Evolutionary conservation across 1,284 basidiomycete species (phyloP), one percentile per base, ranked within the genome.

Genomic region (Austropuccinia psidii): DNA sequence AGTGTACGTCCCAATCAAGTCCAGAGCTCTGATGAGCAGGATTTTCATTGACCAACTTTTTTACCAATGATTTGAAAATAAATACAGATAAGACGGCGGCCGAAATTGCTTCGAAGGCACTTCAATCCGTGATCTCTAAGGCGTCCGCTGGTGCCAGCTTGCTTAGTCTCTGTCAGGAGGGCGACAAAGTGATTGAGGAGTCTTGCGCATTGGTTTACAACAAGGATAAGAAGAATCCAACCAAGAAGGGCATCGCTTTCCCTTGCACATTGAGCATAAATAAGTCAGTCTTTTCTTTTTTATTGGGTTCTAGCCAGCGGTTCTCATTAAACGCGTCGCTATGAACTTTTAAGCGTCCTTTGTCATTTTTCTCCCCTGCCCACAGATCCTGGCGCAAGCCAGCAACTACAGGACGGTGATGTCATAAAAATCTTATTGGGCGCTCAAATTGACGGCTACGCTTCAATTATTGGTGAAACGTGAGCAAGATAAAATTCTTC

Each of bases 401-500:
- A 91, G 89, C 83, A 82, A 37, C 86, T 98, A 77, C 88, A 88
- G 73, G 90, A 92, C 78, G 88, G 88, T 77, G 95, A 98, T 80
- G 88, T 98, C 72, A 95, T 98, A 79, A 98, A 98, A 84, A 84
- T 98, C 76, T 91, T 95, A 82, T 84, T 97, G 76, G 95, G 95
- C 74, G 91, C 94, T 41, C 95, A 98, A 81, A 94, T 98, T 82
- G 95, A 98, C 82, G 95, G 82, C 24, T 93, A 89, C 80, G 90
- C 92, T 27, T 86, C 90, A 72, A 87, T 94, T 80, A 87, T 87
- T 79, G 95, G 91, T 74, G 95, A 98, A 84, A 98, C 93, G 77
- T 76, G 58, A 64, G 78, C 75, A 19, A 29, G 39, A 17, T 0
- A n/a, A 24, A 76, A 27, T 50, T 43, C 49, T 39, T 27, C 29